These are phyloP conservation scores for Aspergillus awamori DNA, from an alignment of 2,329 filamentous ascomycete species.

Conservation along the genomic window DNA sequence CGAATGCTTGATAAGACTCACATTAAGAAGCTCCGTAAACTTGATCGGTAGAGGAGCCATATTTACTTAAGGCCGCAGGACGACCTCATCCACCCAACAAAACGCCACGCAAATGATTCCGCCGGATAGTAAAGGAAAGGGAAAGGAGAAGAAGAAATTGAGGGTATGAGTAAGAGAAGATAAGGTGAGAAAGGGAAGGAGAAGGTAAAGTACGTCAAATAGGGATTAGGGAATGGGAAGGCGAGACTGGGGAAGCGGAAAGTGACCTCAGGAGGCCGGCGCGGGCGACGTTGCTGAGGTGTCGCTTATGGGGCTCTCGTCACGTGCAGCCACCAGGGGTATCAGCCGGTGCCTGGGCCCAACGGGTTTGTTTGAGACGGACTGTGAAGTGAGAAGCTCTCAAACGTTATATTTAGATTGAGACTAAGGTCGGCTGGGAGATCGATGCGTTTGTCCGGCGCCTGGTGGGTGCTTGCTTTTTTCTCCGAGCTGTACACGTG, in stretches of 20 bases:
- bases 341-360: constrained; percentile 22
- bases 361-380: background rate
- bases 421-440: background rate
- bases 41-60: constrained; percentile 78
- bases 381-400: background rate
- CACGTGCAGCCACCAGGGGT: constrained; percentile 33
- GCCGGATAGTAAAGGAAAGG: constrained; percentile 23
- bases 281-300: constrained; percentile 43
- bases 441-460: background rate
- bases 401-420: background rate
- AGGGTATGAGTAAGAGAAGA: constrained; percentile 15
- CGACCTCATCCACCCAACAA: constrained; percentile 47
- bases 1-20: constrained; percentile 48
- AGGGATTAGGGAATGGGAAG: constrained; percentile 19
- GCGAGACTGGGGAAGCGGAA: constrained; percentile 38
- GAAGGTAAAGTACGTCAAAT: constrained; percentile 7
- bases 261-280: constrained; percentile 46
- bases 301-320: constrained; percentile 38
- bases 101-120: constrained; percentile 42
- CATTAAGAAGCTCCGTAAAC: constrained; percentile 88
- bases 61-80: constrained; percentile 47
- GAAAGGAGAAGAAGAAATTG: constrained; percentile 22
- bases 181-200: constrained; percentile 21
- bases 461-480: constrained; percentile 2
- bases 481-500: background rate